Base-by-base conservation (phyloP, 805 yeast genomes). In the Suhomyces sp. region DNA sequence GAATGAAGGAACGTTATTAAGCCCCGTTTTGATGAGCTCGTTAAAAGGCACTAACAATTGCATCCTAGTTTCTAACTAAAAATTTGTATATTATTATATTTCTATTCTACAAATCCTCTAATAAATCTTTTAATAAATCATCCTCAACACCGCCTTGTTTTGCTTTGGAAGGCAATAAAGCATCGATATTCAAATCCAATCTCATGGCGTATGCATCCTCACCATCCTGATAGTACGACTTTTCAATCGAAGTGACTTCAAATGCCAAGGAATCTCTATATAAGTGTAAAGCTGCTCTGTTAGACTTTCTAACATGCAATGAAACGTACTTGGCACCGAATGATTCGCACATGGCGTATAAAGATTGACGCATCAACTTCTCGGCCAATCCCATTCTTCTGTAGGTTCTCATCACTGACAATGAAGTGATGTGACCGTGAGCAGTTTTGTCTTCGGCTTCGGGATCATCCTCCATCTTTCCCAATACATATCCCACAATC, bases 201-300 rank as follows among this genome's bases (percentile, higher is more conserved):
- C 83, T 84, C 99, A 94, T 94, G 40, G 94, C 87, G 68, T 92
- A 93, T 13, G 99, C 99, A 71, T 94, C 97, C 71, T 94, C 99
- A 29, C 96, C 96, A 69, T 94, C 97, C 49, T 92, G 97, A 63
- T 94, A 94, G 68, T 94, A 94, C n/a, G 87, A 80, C 57, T 82
- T 86, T 61, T 91, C 97, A 53, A 94, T 84, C 41, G 85, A 82
- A 52, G 87, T 76, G 43, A 89, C 94, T 66, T 87, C 92, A 66
- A 94, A 94, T 54, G 81, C 74, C 55, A 94, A 77, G 2, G 97
- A 87, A 63, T 89, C 96, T 64, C 86, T 79, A 73, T 94, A 94
- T 56, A 94, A 77, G 71, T 91, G 97, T 60, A 92, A 78, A 3
- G 99, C 99, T 8, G 98, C 98, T 62, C 89, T 74, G 72, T 94